Evolutionary conservation across 352 stramenopile species (phyloP), one percentile per base, ranked within the genome.

Genomic region (Phytopythium cucurbitacearum): DNA sequence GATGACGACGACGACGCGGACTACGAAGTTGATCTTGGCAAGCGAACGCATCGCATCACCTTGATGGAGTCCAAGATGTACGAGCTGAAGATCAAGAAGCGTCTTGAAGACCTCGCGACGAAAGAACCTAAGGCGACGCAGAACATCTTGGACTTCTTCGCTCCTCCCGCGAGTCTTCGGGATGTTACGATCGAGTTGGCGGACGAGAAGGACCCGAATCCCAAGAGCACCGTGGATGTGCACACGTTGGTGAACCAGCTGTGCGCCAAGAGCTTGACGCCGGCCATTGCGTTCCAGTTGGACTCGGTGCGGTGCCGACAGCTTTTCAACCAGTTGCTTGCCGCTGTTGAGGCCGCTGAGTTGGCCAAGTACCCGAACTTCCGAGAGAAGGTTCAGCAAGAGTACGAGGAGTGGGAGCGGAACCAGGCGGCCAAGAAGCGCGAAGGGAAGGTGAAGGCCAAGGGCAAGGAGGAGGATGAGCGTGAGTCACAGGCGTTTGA

Each of bases 31-130:
- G 76, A 91, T 41, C 65, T 91, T 10, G 80, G 80, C 39, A 88
- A 92, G 43, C 69, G 80, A 43, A 85, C 70, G 40, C 76, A 98
- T 60, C 91, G 97, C 53, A 99, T 99, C 64, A 98, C 96, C 34
- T 71, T 99, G 21, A 94, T 98, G 69, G 88, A 98, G 69, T 97
- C 95, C 12, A 99, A 99, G 72, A 87, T 97, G 47, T 99, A 99
- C 72, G 97, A 99, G 73, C 91, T 97, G 46, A 84, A 87, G 47
- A 80, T 99, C 61, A 99, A 99, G 76, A 77, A 84, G 39, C 84
- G 89, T 28, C 71, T 99, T 32, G 78, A 96, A 40, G 65, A 70
- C 16, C 73, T 98, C 0, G 94, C 95, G 15, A 63, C 81, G 48
- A 89, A 91, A 56, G 87, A 98, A 44, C 87, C 95, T 2, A 89